These are phyloP conservation scores for Verticillium alfalfae DNA, from an alignment of 2,329 filamentous ascomycete genomes.

Conservation along the genomic window DNA sequence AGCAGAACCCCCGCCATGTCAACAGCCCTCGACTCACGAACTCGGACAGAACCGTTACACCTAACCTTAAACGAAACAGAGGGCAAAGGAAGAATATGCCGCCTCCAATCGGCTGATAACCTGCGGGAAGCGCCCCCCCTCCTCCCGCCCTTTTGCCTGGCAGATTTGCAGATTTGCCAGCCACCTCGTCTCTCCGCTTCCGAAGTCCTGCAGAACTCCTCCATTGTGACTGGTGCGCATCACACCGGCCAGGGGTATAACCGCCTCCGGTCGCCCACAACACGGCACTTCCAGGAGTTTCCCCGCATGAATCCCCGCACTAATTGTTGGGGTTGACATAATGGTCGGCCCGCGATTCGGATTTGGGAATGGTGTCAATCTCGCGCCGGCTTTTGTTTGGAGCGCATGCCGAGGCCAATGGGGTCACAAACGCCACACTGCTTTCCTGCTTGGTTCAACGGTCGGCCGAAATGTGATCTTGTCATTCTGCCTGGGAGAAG, in stretches of 20 bases:
- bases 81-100: neutral
- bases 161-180: neutral
- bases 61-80: neutral
- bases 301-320: neutral
- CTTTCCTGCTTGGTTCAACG: neutral
- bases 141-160: neutral
- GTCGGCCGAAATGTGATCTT: neutral
- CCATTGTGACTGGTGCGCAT: neutral
- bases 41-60: neutral
- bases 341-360: neutral
- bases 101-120: neutral
- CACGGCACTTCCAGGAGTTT: neutral
- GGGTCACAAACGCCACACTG: neutral
- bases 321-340: neutral
- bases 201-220: neutral
- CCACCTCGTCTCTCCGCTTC: neutral
- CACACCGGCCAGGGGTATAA: neutral
- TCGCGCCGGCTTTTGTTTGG: neutral
- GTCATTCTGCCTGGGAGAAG: neutral
- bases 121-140: neutral
- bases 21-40: neutral
- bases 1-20: neutral
- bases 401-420: neutral
- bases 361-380: neutral
- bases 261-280: neutral